Conservation (phyloP, 129 eudicot genomes). For the Scalesia atractyloides region DNA sequence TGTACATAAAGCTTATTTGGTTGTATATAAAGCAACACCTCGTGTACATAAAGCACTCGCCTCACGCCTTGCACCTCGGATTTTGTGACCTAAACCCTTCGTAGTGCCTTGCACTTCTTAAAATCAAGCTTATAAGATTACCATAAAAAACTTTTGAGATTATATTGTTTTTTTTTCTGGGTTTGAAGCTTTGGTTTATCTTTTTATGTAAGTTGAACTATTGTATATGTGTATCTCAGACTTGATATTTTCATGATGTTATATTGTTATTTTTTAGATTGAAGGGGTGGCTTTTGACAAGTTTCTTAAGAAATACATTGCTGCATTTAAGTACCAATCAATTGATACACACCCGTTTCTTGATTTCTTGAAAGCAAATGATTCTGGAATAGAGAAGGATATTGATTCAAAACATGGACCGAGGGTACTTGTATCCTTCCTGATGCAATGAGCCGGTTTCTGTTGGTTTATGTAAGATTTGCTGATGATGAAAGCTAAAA, state of each 20-base stretch:
- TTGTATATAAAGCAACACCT: too few species aligned
- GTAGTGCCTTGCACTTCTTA: too few species aligned
- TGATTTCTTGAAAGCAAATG: conserved; percentile 79
- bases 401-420: conserved; percentile 75
- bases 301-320: conserved; percentile 78
- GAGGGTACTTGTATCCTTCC: conserved; percentile 94
- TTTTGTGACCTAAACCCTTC: too few species aligned
- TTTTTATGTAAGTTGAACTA: conserved; percentile 1
- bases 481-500: too few species aligned
- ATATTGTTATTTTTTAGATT: conserved; percentile 43
- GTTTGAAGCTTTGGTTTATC: too few species aligned
- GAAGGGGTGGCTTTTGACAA: conserved; percentile 92
- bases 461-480: too few species aligned
- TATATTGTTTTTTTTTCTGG: too few species aligned
- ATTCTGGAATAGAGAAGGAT: conserved; percentile 82
- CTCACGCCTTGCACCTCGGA: too few species aligned
- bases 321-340: conserved; percentile 87
- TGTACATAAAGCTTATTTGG: too few species aligned
- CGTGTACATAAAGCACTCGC: too few species aligned
- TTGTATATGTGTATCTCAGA: background rate
- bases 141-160: too few species aligned
- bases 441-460: conserved; percentile 97
- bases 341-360: conserved; percentile 85
- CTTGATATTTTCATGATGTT: background rate
- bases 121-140: too few species aligned